phyloP scores from a whole-genome alignment of 2,329 filamentous ascomycete genomes.

The Aspergillus terreus region DNA sequence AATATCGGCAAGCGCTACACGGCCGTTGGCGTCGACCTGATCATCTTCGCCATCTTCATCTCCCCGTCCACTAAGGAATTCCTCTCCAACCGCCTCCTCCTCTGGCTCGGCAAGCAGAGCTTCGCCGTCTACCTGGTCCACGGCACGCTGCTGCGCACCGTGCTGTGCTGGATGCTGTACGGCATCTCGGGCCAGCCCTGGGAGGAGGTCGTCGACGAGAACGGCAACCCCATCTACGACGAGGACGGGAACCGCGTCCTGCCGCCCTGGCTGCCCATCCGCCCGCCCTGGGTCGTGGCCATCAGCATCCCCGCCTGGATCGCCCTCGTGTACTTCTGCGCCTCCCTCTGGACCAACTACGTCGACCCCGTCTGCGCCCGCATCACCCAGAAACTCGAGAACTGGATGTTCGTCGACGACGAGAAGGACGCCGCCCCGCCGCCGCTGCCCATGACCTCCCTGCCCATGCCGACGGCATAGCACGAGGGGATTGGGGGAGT shows the following conservation, averaged over 20 bases:
- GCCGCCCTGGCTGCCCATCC: conserved; percentile 42
- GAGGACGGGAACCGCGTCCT: conserved; percentile 30
- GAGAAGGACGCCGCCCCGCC: conserved; percentile 28
- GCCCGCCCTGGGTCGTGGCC: conserved; percentile 37
- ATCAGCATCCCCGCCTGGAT: conserved; percentile 48
- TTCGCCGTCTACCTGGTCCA: conserved; percentile 56
- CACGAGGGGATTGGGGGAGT: neutral
- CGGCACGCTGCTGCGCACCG: conserved; percentile 51
- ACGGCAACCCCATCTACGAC: conserved; percentile 14
- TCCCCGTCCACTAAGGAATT: conserved; percentile 48
- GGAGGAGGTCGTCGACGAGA: conserved; percentile 39
- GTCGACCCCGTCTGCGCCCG: conserved; percentile 50
- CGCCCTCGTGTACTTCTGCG: conserved; percentile 45
- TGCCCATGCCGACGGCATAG: conserved; percentile 23
- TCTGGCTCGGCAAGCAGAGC: conserved; percentile 54
- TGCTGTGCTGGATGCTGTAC: conserved; percentile 52
- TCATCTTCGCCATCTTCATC: conserved; percentile 50
- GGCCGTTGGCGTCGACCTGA: conserved; percentile 47
- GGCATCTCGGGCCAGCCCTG: conserved; percentile 47
- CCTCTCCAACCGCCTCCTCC: conserved; percentile 48
- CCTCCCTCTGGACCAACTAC: conserved; percentile 51
- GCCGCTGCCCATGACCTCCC: conserved; percentile 18
- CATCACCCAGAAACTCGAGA: conserved; percentile 47
- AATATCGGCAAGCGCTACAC: conserved; percentile 46
- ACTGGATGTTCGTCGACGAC: conserved; percentile 44